Evolutionary conservation across 345 rosid species (phyloP).

Genomic region (Erysimum cheiranthoides): DNA sequence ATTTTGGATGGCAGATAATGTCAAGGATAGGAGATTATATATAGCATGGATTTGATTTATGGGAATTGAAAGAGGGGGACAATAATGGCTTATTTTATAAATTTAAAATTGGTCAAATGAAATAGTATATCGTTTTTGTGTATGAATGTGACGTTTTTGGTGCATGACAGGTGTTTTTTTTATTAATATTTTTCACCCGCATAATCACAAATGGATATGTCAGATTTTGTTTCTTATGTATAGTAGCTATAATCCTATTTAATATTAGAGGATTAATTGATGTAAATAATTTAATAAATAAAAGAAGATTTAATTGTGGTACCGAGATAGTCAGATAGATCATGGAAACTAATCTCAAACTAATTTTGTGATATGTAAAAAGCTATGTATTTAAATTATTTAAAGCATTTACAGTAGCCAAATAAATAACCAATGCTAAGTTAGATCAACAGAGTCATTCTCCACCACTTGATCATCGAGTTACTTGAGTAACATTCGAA

Average conservation of each 20-base stretch:
- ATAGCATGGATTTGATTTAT: conserved; percentile 28
- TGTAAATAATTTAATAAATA: too few species aligned
- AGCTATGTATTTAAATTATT: too few species aligned
- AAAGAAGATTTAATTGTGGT: neutral
- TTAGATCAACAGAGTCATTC: neutral
- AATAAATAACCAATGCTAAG: too few species aligned
- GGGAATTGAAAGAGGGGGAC: conserved; percentile 23
- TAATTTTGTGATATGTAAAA: neutral
- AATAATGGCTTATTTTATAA: conserved; percentile 28
- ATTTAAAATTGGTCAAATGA: conserved; percentile 38
- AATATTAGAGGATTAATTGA: neutral
- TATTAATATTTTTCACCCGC: conserved; percentile 21
- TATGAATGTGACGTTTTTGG: conserved; percentile 43
- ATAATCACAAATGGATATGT: conserved; percentile 42
- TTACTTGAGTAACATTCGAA: neutral
- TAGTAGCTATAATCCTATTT: conserved; percentile 2
- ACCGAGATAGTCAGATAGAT: neutral
- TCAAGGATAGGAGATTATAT: conserved; percentile 33
- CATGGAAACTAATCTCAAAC: neutral
- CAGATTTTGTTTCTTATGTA: conserved; percentile 41
- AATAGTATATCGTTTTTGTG: conserved; percentile 31
- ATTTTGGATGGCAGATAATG: conserved; percentile 28
- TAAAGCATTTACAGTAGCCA: too few species aligned
- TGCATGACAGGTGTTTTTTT: conserved; percentile 46
- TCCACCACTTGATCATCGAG: neutral